A percentile compares a stretch with the other conserved stretches of the same genome.
Evolutionary conservation across 805 yeast genomes (phyloP).

Genomic region (Metschnikowia lachancei): DNA sequence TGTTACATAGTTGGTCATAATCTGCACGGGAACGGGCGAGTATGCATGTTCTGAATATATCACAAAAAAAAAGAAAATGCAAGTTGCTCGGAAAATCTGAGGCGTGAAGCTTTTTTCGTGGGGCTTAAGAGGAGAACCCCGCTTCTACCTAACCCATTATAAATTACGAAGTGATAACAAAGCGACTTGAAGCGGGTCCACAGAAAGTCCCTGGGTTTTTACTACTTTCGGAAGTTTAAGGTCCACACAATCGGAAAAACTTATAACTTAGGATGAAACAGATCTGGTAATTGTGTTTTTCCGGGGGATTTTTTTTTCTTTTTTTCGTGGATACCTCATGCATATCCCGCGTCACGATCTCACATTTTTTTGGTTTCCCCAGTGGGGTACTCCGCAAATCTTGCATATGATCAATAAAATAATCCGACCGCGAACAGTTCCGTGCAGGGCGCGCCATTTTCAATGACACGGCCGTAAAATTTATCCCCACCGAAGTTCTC

Average conservation of each 20-base stretch:
- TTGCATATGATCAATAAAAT: conserved; percentile 5
- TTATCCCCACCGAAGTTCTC: conserved; percentile 4
- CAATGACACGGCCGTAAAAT: conserved; percentile 3
- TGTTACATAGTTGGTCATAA: background rate
- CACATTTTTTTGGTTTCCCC: background rate
- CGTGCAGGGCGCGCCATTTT: conserved; percentile 5
- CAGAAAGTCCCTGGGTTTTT: too few relatives aligned
- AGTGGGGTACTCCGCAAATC: conserved; percentile 7
- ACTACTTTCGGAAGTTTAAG: too few relatives aligned
- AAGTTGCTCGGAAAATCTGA: background rate
- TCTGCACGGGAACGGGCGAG: background rate
- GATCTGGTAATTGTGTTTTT: background rate
- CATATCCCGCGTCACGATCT: conserved; percentile 1
- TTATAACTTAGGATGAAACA: background rate
- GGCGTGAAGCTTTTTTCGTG: background rate
- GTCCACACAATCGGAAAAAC: background rate
- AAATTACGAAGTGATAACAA: too few relatives aligned
- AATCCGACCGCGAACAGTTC: conserved; percentile 1
- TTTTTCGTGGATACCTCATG: background rate
- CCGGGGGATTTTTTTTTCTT: background rate
- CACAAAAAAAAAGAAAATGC: too few relatives aligned
- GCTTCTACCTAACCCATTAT: background rate
- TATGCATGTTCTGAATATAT: background rate
- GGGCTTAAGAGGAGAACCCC: background rate
- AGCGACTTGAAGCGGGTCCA: too few relatives aligned